These are phyloP conservation scores for Penicillium sp. DNA, from an alignment of 2,329 filamentous ascomycete species.

Conservation along the genomic window DNA sequence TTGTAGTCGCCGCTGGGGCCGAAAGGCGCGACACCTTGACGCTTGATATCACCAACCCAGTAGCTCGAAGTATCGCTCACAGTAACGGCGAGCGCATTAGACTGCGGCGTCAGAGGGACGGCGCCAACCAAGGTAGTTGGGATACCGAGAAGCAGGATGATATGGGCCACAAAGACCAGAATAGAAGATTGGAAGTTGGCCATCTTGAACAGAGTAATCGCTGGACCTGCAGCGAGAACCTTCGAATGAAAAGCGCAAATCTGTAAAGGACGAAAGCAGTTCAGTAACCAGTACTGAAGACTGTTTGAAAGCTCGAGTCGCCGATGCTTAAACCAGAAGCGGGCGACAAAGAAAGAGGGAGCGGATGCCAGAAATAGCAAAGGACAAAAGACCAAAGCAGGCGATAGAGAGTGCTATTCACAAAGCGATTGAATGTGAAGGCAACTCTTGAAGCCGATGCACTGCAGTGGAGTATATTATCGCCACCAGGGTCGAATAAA, in stretches of 20 bases:
- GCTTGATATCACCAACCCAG: slow-evolving; percentile 68
- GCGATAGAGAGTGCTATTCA: too few species aligned
- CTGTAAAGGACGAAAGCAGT: slow-evolving; percentile 16
- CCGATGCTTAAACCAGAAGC: slow-evolving; percentile 14
- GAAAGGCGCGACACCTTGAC: slow-evolving; percentile 65
- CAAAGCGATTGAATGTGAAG: slow-evolving; percentile 8
- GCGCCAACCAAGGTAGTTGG: slow-evolving; percentile 30
- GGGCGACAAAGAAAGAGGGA: slow-evolving; percentile 1
- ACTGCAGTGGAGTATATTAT: slow-evolving; percentile 1
- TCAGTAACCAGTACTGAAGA: slow-evolving; percentile 30
- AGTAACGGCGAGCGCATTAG: slow-evolving; percentile 9
- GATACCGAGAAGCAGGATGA: slow-evolving; percentile 32
- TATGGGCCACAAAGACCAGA: slow-evolving; percentile 28
- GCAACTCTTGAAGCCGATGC: slow-evolving; percentile 3
- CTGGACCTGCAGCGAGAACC: slow-evolving; percentile 30
- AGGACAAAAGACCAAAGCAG: slow-evolving; percentile 6
- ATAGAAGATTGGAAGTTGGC: slow-evolving; percentile 21
- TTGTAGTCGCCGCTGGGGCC: slow-evolving; percentile 56
- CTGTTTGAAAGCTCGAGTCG: neutral
- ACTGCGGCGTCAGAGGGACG: slow-evolving; percentile 21
- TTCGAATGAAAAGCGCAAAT: neutral
- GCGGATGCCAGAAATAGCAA: slow-evolving; percentile 9
- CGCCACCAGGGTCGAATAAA: neutral
- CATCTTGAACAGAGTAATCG: slow-evolving; percentile 23
- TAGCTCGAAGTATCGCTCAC: slow-evolving; percentile 47